Evolutionary conservation across 306 rosid genomes (phyloP), one percentile per base, ranked within the genome.

Genomic region (Nissolia schottii): DNA sequence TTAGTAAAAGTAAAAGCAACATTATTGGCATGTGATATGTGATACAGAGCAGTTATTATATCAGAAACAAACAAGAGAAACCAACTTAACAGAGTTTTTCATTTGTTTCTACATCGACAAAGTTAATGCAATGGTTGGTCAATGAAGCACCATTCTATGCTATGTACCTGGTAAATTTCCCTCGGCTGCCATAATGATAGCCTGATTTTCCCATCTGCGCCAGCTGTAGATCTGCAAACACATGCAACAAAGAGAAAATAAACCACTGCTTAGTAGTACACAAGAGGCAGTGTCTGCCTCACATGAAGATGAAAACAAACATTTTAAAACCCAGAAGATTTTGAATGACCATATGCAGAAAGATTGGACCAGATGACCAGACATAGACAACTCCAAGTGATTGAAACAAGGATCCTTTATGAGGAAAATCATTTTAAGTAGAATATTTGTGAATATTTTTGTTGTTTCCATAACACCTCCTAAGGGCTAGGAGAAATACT

Each of bases 191-290:
- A 70, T n/a, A n/a, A n/a, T 38, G 23, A 56, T 78, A 66, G 83
- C 87, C 73, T 85, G 95, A 76, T 76, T 86, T 87, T 94, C 96
- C 98, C 97, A 94, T 84, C 87, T 89, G 64, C 85, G 83, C 98
- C 98, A 94, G 77, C 98, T 94, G 73, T 91, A 94, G 63, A 91
- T 94, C 98, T 91, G 67, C 79, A 81, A 82, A 49, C 53, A 64
- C 70, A 43, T 20, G 45, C 7, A 61, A 71, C 28, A 53, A 37
- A 76, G 13, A 53, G 75, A 70, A 57, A 74, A 74, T 35, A 41
- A 81, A 41, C 35, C 59, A 67, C 35, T 38, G 29, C 27, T 50
- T 50, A 8, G 1, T 35, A 46, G 40, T 27, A 50, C 38, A 46
- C 15, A 23, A 56, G 35, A 48, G 31, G 38, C 27, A 74, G 34